phyloP scores from a whole-genome alignment of 352 stramenopile species.

The Globisporangium ultimum region DNA sequence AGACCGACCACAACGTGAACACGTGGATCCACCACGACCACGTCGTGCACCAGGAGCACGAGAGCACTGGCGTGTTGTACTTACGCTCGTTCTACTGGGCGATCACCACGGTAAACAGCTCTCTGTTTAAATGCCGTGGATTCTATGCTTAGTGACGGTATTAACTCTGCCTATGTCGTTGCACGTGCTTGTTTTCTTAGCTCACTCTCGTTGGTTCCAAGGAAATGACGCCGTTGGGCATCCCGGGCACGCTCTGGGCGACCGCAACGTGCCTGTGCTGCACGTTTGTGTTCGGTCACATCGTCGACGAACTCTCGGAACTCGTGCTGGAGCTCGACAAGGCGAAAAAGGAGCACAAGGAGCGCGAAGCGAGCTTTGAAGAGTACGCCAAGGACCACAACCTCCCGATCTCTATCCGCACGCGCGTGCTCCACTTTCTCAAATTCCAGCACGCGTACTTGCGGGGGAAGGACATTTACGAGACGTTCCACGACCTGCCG shows the following conservation, averaged over 20 bases:
- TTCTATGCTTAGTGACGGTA: no score
- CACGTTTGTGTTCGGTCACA: slow-evolving; percentile 76
- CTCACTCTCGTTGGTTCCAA: slow-evolving; percentile 65
- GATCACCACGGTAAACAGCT: slow-evolving; percentile 46
- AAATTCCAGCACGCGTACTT: slow-evolving; percentile 67
- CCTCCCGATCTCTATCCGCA: slow-evolving; percentile 47
- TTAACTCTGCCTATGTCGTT: neutral
- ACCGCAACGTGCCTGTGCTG: slow-evolving; percentile 63
- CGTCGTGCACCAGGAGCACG: slow-evolving; percentile 65
- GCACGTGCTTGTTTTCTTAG: slow-evolving; percentile 13
- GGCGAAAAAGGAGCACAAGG: slow-evolving; percentile 68
- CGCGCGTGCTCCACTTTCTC: slow-evolving; percentile 62
- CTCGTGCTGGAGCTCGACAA: slow-evolving; percentile 77
- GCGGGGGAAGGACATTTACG: slow-evolving; percentile 68
- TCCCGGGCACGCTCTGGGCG: slow-evolving; percentile 62
- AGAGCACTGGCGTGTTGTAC: slow-evolving; percentile 46
- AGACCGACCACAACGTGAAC: slow-evolving; percentile 53
- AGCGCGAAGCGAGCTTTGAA: slow-evolving; percentile 62
- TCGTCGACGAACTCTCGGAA: slow-evolving; percentile 72
- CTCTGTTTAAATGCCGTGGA: neutral
- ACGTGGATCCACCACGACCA: slow-evolving; percentile 71
- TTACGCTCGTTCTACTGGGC: slow-evolving; percentile 78
- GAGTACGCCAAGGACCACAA: slow-evolving; percentile 68
- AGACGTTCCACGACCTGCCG: slow-evolving; percentile 69
- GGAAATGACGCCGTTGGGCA: slow-evolving; percentile 64